These are phyloP conservation scores for Gillenia trifoliata DNA, from an alignment of 306 rosid genomes.

Conservation along the genomic window DNA sequence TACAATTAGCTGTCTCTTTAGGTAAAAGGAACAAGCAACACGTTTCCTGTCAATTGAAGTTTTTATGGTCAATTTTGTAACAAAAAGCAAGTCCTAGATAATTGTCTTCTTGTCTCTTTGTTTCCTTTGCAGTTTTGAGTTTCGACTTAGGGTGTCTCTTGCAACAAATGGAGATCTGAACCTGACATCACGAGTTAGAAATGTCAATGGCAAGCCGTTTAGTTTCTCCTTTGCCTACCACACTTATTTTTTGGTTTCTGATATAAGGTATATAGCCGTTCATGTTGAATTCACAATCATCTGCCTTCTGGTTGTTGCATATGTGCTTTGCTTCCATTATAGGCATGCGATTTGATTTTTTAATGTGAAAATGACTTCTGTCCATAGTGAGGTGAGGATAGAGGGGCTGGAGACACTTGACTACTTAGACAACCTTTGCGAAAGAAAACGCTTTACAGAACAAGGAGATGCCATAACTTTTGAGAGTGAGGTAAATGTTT, in stretches of 20 bases:
- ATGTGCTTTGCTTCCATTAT: background rate
- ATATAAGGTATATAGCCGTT: conserved; percentile 57
- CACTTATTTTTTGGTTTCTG: conserved; percentile 76
- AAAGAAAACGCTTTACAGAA: conserved; percentile 83
- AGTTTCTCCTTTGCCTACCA: conserved; percentile 88
- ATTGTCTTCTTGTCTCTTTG: background rate
- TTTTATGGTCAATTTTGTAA: too few species aligned
- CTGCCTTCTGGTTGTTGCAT: background rate
- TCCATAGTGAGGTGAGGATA: conserved; percentile 74
- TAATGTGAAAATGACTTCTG: conserved; percentile 14
- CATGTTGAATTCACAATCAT: background rate
- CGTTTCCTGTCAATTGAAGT: background rate
- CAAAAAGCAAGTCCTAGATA: background rate
- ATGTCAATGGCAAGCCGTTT: conserved; percentile 74
- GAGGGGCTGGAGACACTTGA: conserved; percentile 94
- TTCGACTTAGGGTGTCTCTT: conserved; percentile 78
- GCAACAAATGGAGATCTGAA: conserved; percentile 53
- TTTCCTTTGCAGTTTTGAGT: conserved; percentile 62
- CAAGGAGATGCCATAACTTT: conserved; percentile 94
- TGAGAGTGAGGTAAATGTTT: conserved; percentile 70
- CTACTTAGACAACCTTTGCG: conserved; percentile 74
- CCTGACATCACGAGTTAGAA: conserved; percentile 71
- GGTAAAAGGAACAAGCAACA: background rate
- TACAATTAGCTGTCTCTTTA: background rate
- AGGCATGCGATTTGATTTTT: background rate